Percentiles rank a stretch among this genome's conserved stretches.
Evolutionary conservation across 768 basidiomycete genomes (phyloP).

Genomic region (Russula sp.): DNA sequence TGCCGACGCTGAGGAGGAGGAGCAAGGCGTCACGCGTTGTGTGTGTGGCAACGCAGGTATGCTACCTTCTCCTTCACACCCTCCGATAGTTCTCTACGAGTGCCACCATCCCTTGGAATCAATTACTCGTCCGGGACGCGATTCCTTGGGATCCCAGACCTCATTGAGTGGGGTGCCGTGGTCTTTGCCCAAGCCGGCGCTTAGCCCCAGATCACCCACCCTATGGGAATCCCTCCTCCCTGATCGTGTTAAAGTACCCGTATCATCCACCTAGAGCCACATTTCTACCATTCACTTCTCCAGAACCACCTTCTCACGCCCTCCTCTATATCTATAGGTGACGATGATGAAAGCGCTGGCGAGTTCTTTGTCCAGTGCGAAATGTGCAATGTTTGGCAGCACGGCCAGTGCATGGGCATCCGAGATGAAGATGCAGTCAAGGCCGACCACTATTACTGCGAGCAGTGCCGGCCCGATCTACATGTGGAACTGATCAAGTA

Average conservation of each 20-base stretch:
- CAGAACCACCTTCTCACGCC: conserved; percentile 24
- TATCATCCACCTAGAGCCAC: neutral
- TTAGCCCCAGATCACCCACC: conserved; percentile 5
- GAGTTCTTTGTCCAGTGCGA: conserved; percentile 99
- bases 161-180: conserved; percentile 3
- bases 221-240: neutral
- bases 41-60: conserved; percentile 76
- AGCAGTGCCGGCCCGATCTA: conserved; percentile 81
- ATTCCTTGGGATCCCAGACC: neutral
- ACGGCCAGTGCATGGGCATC: conserved; percentile 93
- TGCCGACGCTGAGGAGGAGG: conserved; percentile 46
- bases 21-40: conserved; percentile 66
- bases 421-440: conserved; percentile 66
- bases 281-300: conserved; percentile 9
- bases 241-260: conserved; percentile 2
- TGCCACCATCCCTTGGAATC: neutral
- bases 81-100: neutral
- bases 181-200: conserved; percentile 7
- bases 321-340: conserved; percentile 31
- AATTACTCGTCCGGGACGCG: conserved; percentile 7
- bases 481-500: conserved; percentile 80
- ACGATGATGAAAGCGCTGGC: conserved; percentile 75
- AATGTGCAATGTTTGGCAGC: conserved; percentile 96
- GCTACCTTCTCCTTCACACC: conserved; percentile 26
- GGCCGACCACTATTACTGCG: conserved; percentile 86